phyloP scores from a whole-genome alignment of 768 basidiomycete species.

The Trametes coccinea region DNA sequence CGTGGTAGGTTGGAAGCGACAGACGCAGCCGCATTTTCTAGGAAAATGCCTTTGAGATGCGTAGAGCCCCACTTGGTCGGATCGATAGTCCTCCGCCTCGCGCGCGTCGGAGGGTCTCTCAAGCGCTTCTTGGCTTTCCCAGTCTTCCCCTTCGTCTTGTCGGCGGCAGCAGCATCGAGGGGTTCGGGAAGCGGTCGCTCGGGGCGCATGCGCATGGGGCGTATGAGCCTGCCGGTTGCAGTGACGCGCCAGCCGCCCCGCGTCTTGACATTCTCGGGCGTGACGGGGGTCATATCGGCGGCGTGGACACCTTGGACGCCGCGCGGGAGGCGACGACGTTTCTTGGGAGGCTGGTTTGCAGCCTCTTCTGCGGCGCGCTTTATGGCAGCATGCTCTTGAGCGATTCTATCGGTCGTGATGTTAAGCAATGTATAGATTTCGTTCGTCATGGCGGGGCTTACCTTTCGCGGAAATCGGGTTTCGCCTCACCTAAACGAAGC shows the following conservation, averaged over 20 bases:
- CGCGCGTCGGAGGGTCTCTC: constrained; percentile 55
- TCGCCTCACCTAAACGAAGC: constrained; percentile 81
- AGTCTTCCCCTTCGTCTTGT: constrained; percentile 19
- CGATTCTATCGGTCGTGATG: constrained; percentile 29
- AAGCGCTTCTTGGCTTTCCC: constrained; percentile 42
- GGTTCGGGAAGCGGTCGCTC: constrained; percentile 52
- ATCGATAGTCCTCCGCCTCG: constrained; percentile 68
- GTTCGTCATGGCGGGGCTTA: constrained; percentile 28
- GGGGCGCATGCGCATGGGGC: constrained; percentile 73
- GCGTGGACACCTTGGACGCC: constrained; percentile 47
- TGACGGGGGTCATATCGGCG: constrained; percentile 64
- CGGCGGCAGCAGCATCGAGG: constrained; percentile 11
- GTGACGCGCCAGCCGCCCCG: constrained; percentile 72
- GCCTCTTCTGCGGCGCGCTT: constrained; percentile 25
- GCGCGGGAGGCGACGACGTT: constrained; percentile 40
- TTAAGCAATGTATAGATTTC: background rate
- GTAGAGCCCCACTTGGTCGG: constrained; percentile 69
- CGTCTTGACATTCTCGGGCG: constrained; percentile 51
- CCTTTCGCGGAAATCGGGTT: constrained; percentile 69
- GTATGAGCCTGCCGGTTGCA: constrained; percentile 61
- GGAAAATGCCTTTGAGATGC: constrained; percentile 68
- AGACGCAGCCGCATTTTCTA: constrained; percentile 38
- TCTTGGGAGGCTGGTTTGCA: constrained; percentile 41
- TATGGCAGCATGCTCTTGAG: constrained; percentile 35
- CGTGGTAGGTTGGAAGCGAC: background rate